phyloP scores from a whole-genome alignment of 2,329 filamentous ascomycete species.

The Stemphylium beticola region DNA sequence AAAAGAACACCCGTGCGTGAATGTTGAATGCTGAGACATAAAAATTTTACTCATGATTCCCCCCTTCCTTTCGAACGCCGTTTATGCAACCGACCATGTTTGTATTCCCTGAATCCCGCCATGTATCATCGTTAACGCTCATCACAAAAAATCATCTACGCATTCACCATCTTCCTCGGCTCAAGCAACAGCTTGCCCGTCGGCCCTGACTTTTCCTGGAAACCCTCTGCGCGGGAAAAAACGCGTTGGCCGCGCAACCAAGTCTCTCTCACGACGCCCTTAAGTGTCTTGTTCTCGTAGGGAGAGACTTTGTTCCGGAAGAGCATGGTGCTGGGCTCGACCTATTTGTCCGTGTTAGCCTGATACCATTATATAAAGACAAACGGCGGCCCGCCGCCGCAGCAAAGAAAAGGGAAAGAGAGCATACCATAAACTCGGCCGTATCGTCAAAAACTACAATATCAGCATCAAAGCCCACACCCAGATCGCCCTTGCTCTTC shows the following conservation, averaged over 20 bases:
- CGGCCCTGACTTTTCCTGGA: constrained; percentile 64
- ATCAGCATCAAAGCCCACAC: constrained; percentile 85
- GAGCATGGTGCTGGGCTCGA: constrained; percentile 76
- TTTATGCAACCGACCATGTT: constrained; percentile 6
- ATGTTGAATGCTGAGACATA: too few species aligned
- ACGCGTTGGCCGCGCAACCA: constrained; percentile 80
- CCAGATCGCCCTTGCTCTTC: constrained; percentile 79
- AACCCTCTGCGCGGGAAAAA: constrained; percentile 71
- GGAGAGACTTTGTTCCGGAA: constrained; percentile 94
- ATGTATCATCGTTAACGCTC: not conserved
- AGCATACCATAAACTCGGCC: constrained; percentile 74
- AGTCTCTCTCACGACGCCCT: constrained; percentile 81
- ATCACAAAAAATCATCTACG: not conserved
- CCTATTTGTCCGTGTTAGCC: constrained; percentile 19
- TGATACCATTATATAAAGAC: too few species aligned
- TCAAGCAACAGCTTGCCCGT: constrained; percentile 60
- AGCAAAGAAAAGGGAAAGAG: not conserved
- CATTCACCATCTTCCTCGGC: constrained; percentile 44
- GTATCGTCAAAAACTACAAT: constrained; percentile 89
- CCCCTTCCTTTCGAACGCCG: not conserved
- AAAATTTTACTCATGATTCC: not conserved
- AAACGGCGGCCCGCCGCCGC: not conserved
- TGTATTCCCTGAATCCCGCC: not conserved
- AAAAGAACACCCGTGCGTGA: too few species aligned
- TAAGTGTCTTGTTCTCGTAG: constrained; percentile 81